Evolutionary conservation across 805 yeast species (phyloP), one percentile per base, ranked within the genome.

Genomic region (Monosporozyma unispora): DNA sequence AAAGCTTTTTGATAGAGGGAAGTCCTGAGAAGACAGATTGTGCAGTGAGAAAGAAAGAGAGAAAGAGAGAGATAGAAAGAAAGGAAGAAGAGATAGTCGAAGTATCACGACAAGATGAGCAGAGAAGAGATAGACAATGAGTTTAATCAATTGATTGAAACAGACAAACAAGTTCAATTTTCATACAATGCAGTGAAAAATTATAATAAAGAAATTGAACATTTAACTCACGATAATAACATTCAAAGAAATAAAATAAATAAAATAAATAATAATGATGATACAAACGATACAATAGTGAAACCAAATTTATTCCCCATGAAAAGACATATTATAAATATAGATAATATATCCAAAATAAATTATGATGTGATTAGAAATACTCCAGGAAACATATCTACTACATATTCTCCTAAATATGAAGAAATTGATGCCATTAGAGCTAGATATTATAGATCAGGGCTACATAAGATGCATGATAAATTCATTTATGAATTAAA

Each of bases 281-380:
- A 31, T 4, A 4, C 27, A 5, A 16, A 11, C 14, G 35, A 31
- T 4, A 31, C 12, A 14, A 12, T 16, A 31, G 35, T 31, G 16
- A 31, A 31, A 31, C 35, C 35, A 8, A 35, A 35, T 18, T 35
- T 35, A 16, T 35, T 35, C 39, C 39, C 45, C 25, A 52, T 54
- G 45, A 66, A 61, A 44, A 52, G 68, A 42, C 68, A 64, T 47
- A 64, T 64, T 7, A 47, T 66, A 12, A 55, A 54, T 23, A 64
- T 66, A 1, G 70, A 66, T 44, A 66, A 64, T 44, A 57, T 58
- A n/a, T 57, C 66, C 11, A 57, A 56, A 50, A 63, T 66, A 19
- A 66, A 63, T 51, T 66, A 66, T 47, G 70, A 66, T 49, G 57
- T 62, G 60, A 57, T 66, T 19, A 63, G 60, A 48, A 63, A 57